A percentile compares a stretch with the other conserved stretches of the same genome.
Evolutionary conservation across 345 rosid species (phyloP).

Genomic region (Eucalyptus tenuipes): DNA sequence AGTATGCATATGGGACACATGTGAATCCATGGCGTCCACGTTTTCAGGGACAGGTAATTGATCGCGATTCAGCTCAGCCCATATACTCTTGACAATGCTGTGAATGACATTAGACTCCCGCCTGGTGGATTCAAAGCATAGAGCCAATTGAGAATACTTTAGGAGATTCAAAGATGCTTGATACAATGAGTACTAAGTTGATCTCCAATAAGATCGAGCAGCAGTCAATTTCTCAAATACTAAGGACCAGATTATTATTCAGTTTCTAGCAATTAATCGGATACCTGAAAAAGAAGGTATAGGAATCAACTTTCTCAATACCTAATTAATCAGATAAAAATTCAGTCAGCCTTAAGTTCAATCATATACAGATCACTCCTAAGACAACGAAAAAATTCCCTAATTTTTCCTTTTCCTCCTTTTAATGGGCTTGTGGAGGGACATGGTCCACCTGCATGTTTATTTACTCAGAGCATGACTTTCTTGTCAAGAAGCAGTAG

Average conservation of each 20-base stretch:
- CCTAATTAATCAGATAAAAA: neutral
- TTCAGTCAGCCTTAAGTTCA: neutral
- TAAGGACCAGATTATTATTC: neutral
- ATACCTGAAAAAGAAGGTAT: neutral
- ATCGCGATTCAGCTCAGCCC: neutral
- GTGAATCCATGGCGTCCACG: neutral
- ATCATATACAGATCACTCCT: neutral
- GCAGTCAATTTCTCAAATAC: neutral
- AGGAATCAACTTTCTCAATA: neutral
- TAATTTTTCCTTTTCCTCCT: neutral
- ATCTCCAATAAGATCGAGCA: neutral
- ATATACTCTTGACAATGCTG: neutral
- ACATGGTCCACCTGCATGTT: too few relatives aligned
- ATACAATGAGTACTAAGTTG: neutral
- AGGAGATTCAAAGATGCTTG: neutral
- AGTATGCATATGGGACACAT: neutral
- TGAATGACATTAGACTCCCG: neutral
- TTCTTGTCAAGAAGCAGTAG: neutral
- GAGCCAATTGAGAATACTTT: neutral
- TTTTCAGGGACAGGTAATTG: neutral
- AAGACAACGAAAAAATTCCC: too few relatives aligned
- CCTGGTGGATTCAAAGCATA: neutral
- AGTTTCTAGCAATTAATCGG: neutral
- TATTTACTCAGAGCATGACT: too few relatives aligned
- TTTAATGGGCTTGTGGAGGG: too few relatives aligned